Evolutionary conservation across 2,329 filamentous ascomycete species (phyloP), one percentile per base, ranked within the genome.

Genomic region (Atkinsonella hypoxylon): DNA sequence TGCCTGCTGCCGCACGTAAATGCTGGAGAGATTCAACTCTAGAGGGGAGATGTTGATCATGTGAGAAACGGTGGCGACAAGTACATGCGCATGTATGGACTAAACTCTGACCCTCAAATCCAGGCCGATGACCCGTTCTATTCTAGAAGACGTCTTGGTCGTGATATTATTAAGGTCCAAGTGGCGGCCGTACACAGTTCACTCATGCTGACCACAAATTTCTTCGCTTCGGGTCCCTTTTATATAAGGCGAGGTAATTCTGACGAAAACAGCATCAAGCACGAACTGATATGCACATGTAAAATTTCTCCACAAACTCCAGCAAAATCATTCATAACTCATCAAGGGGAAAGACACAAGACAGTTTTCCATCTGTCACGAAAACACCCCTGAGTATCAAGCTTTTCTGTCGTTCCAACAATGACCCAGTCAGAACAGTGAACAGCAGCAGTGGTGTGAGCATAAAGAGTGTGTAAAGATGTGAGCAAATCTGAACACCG

Each of bases 311-410:
- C 42, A 18, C 36, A 17, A 36, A 34, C n/a, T 6, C 42, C 42
- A 18, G 43, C 26, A 36, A 34, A 41, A 30, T 36, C 34, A 32
- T 12, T 12, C 31, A 12, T 36, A 12, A 36, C 6, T 15, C 34
- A 11, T 36, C 34, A 36, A 36, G 34, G 10, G 17, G n/a, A 4
- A 44, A 22, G n/a, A 40, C 8, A 39, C 12, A 17, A 47, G 13
- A 39, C 43, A 18, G 6, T 22, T 26, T 39, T 17, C 26, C 8
- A 40, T 47, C 22, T 34, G 30, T 6, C 45, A 39, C 26, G 26
- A 44, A 53, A 49, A 55, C 53, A 56, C 62, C 61, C 62, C 50
- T 59, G 63, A 64, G 65, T 69, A 70, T 70, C 60, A 67, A 63
- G 60, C 58, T 59, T 57, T 59, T 63, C 18, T 45, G 30, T 20